These are phyloP conservation scores for Fusarium euwallaceae DNA, from an alignment of 2,329 filamentous ascomycete genomes.

Conservation along the genomic window DNA sequence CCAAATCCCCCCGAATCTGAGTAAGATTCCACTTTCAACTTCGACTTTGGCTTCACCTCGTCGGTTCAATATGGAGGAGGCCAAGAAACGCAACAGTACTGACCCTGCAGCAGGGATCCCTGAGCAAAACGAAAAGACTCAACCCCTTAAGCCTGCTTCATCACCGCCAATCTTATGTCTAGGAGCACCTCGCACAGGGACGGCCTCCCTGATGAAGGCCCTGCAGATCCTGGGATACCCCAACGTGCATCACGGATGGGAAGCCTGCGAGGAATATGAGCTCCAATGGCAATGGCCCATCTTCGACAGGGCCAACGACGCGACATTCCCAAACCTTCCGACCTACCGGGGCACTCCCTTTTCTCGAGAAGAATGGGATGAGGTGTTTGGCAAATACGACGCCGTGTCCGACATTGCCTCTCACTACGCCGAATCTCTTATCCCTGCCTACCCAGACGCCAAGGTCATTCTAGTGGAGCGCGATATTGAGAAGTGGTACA, in stretches of 20 bases:
- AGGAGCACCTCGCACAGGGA: slow-evolving; percentile 25
- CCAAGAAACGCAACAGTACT: background rate
- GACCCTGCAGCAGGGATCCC: background rate
- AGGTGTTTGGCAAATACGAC: slow-evolving; percentile 43
- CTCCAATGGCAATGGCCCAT: slow-evolving; percentile 34
- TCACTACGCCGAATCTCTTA: slow-evolving; percentile 42
- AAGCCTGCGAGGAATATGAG: background rate
- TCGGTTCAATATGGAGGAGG: background rate
- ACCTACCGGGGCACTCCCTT: slow-evolving; percentile 39
- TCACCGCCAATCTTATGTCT: slow-evolving; percentile 23
- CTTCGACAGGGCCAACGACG: slow-evolving; percentile 24
- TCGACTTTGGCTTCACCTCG: too few relatives aligned
- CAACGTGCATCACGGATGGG: slow-evolving; percentile 36
- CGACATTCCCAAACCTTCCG: slow-evolving; percentile 26
- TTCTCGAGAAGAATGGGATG: slow-evolving; percentile 40
- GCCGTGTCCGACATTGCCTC: slow-evolving; percentile 45
- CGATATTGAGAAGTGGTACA: slow-evolving; percentile 46
- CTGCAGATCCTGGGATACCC: slow-evolving; percentile 29
- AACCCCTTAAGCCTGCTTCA: background rate
- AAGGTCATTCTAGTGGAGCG: slow-evolving; percentile 48
- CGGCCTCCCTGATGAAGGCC: slow-evolving; percentile 32
- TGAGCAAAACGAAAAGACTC: background rate
- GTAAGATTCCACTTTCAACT: background rate
- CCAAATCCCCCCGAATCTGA: background rate
- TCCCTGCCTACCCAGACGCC: slow-evolving; percentile 47